Base-by-base conservation (phyloP, 306 rosid genomes). In the Acacia acuminata region DNA sequence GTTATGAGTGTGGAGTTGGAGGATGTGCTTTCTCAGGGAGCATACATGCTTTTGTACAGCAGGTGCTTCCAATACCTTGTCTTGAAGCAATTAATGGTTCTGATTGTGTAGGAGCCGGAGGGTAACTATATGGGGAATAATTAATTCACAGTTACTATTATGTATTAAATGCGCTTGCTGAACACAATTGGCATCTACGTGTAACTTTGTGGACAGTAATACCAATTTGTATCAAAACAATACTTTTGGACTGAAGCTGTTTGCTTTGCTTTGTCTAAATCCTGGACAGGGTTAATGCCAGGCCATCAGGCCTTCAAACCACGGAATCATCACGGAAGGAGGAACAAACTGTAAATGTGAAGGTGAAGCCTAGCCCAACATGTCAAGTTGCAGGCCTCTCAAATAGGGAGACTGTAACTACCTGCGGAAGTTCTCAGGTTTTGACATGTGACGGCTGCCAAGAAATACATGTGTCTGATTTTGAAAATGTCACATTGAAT, bases 1-100 rank as follows among this genome's bases (percentile, higher is more conserved):
- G 98, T 94, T 71, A 17, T 10, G 3, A 79, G 74, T 14, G 97
- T 87, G 79, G 91, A 91, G 77, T 82, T 94, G 88, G 92, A 88
- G 14, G 97, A 92, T 86, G 96, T 94, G 72, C 94, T 94, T 82
- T 92, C 97, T 84, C 94, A 91, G 87, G 96, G 92, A 27, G 93
- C 96, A 17, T 94, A 94, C 81, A 94, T 94, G 97, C 92, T 94
- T 82, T 82, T 94, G 70, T 92, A 92, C 81, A 87, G 88, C 88
- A 94, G 97, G 97, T 92, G 83, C 53, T 43, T 75, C 80, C 71
- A 34, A 56, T 27, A 53, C 14, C 74, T 14, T 69, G 17, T 51
- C 72, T 61, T 77, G 32, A 71, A 71, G 40, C 10, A 9, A 42
- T 38, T 63, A 19, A 32, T 27, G 27, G 36, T 38, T 65, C 58